A percentile compares a stretch with the other conserved stretches of the same genome.
Evolutionary conservation across 139 green algal species (phyloP).

Genomic region (Picochlorum sp.): DNA sequence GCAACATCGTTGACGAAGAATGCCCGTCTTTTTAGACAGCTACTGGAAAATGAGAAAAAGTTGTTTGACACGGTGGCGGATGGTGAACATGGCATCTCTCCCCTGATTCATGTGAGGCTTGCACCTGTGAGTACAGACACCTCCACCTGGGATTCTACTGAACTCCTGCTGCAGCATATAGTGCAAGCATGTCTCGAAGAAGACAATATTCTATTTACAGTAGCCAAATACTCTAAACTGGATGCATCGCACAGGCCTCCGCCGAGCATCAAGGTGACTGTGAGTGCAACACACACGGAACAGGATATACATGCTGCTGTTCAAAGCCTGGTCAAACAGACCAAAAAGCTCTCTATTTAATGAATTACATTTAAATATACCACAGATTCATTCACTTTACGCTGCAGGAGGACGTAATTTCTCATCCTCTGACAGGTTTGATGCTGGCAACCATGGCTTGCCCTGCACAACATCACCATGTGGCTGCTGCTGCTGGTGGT

Average conservation of each 20-base stretch:
- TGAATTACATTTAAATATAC: neutral
- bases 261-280: slow-evolving; percentile 41
- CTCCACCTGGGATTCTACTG: neutral
- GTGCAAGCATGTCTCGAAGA: slow-evolving; percentile 28
- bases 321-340: slow-evolving; percentile 18
- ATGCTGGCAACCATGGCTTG: slow-evolving; percentile 21
- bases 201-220: slow-evolving; percentile 39
- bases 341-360: neutral
- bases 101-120: slow-evolving; percentile 55
- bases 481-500: neutral
- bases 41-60: slow-evolving; percentile 29
- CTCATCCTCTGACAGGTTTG: slow-evolving; percentile 22
- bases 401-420: slow-evolving; percentile 30
- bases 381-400: neutral
- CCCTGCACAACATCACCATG: slow-evolving; percentile 5
- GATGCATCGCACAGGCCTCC: slow-evolving; percentile 29
- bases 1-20: slow-evolving; percentile 23
- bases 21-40: slow-evolving; percentile 28
- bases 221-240: slow-evolving; percentile 43
- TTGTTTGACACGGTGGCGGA: slow-evolving; percentile 38
- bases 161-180: slow-evolving; percentile 16
- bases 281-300: slow-evolving; percentile 33
- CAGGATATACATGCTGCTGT: slow-evolving; percentile 39
- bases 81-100: slow-evolving; percentile 22
- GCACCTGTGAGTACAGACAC: slow-evolving; percentile 8